phyloP scores from a whole-genome alignment of 768 basidiomycete species.

The Leccinum subtestaceum region DNA sequence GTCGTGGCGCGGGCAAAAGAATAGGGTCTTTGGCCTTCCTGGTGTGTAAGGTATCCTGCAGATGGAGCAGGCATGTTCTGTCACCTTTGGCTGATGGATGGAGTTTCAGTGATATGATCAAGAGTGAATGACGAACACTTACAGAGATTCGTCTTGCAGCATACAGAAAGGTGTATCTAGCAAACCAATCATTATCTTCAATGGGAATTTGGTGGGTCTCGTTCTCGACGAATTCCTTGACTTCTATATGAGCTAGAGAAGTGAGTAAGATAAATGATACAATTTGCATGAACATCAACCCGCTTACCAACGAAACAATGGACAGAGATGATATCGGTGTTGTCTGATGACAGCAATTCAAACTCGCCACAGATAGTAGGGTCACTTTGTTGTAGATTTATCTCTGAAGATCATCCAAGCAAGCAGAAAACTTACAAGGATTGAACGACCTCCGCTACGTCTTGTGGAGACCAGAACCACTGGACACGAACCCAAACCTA shows the following conservation, averaged over 20 bases:
- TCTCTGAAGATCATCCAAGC: not conserved
- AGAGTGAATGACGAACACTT: conserved; percentile 4
- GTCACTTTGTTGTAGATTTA: conserved; percentile 34
- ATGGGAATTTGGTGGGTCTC: conserved; percentile 41
- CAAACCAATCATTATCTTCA: conserved; percentile 41
- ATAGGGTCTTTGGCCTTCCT: conserved; percentile 40
- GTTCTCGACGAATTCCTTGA: conserved; percentile 40
- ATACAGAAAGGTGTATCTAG: conserved; percentile 44
- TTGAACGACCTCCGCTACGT: conserved; percentile 42
- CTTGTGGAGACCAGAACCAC: conserved; percentile 56
- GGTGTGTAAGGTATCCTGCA: conserved; percentile 50
- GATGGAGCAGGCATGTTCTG: conserved; percentile 35
- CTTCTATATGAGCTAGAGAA: conserved; percentile 32
- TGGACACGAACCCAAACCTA: conserved; percentile 54
- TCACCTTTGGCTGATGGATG: conserved; percentile 41
- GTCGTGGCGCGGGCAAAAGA: conserved; percentile 53
- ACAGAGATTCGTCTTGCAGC: conserved; percentile 36
- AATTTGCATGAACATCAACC: not conserved
- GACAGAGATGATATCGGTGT: conserved; percentile 45
- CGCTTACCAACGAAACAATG: conserved; percentile 45
- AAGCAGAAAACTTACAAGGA: conserved; percentile 43
- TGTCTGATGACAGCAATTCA: conserved; percentile 51
- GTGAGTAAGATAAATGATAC: not conserved
- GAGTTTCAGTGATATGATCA: not conserved
- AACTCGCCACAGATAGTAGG: conserved; percentile 38